These are phyloP conservation scores for Adenanthera pavonina DNA, from an alignment of 306 rosid genomes.

Conservation along the genomic window DNA sequence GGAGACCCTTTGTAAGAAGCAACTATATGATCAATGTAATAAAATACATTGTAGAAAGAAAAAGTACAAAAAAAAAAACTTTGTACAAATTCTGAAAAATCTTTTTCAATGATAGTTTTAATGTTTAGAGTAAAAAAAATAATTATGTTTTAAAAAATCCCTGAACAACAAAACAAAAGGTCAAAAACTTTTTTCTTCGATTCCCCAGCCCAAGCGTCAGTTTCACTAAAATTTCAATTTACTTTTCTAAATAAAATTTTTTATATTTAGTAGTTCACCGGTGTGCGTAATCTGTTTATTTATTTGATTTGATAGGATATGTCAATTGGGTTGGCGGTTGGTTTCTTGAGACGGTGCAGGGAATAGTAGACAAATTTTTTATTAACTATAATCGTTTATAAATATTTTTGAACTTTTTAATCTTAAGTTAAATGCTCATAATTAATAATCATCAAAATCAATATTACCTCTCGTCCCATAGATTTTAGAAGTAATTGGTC, in stretches of 20 bases:
- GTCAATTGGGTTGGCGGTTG: constrained; percentile 10
- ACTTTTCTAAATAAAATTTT: background rate
- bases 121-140: too few relatives aligned
- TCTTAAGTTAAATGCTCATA: too few relatives aligned
- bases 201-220: constrained; percentile 46
- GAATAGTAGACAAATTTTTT: constrained; percentile 13
- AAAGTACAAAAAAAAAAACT: background rate
- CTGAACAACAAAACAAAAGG: constrained; percentile 40
- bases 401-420: background rate
- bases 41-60: constrained; percentile 30
- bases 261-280: background rate
- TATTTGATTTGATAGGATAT: constrained; percentile 26
- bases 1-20: constrained; percentile 38
- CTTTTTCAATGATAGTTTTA: background rate
- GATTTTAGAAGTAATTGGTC: too few relatives aligned
- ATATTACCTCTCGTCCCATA: too few relatives aligned
- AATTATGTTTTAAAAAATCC: background rate
- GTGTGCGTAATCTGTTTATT: background rate
- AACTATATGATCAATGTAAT: constrained; percentile 37
- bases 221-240: constrained; percentile 23
- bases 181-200: constrained; percentile 43
- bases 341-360: constrained; percentile 27
- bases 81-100: constrained; percentile 26
- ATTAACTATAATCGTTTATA: background rate
- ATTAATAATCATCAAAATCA: too few relatives aligned